Base-by-base conservation (phyloP, 2,329 filamentous ascomycete species). In the Beauveria bassiana region DNA sequence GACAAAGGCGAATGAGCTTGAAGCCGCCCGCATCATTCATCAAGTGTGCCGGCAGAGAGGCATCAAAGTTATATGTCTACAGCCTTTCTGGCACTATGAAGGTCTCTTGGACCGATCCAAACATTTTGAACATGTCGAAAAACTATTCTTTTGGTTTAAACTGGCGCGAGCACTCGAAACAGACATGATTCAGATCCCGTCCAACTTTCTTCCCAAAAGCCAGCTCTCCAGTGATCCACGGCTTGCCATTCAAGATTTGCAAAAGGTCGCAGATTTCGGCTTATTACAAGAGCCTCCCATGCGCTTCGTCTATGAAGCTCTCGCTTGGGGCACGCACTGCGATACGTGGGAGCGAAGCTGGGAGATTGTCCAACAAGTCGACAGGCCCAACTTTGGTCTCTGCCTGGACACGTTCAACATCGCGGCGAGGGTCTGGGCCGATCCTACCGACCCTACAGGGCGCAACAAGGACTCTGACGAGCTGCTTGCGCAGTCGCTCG, bases 381-480 rank as follows among this genome's bases (percentile, higher is more conserved):
- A 90, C 70, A 74, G 87, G 8, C 73, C 80, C 9, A 93, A 93
- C 72, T 91, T 93, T 69, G 89, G 89, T 8, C 76, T 91, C 46
- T 91, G 88, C 69, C 78, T 93, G 26, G 89, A 93, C 72, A 90
- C 86, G 0, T 93, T 91, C 75, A 90, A 93, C 72, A 88, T 93
- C 63, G 83, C 88, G 0, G 89, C 84, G 0, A 76, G 85, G 6
- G 82, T 90, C 63, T 93, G 84, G 66, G 89, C 86, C 0, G 88
- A 93, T 67, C 89, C 89, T 0, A 72, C 83, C 0, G 72, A 43
- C 8, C 5, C 40, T 4, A 43, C 16, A 7, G 40, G 40, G 40
- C 40, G 40, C 40, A n/a, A 43, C 5, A 5, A 14, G 5, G 12
- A 34, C 12, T 14, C 31, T 34, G 31, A 14, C 31, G 31, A 34